Conservation (phyloP, 2,329 filamentous ascomycete species). For the Scytalidium sp. region DNA sequence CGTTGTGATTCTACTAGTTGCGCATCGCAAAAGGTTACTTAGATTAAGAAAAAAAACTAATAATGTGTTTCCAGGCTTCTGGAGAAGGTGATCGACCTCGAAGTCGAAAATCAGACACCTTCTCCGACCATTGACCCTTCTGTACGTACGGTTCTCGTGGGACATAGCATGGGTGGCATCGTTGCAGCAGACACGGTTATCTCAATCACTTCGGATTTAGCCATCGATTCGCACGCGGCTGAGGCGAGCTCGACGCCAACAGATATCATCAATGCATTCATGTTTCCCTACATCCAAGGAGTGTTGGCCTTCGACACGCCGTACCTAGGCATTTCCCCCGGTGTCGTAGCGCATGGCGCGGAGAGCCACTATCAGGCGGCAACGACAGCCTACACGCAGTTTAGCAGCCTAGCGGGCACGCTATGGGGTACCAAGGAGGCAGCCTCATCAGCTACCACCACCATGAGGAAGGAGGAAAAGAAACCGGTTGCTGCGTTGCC, state of each 20-base stretch:
- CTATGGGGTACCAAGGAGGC: slow-evolving; percentile 57
- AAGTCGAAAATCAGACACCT: slow-evolving; percentile 76
- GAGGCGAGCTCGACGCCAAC: slow-evolving; percentile 7
- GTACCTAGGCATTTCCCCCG: slow-evolving; percentile 77
- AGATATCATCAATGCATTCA: slow-evolving; percentile 56
- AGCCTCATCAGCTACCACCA: slow-evolving; percentile 20
- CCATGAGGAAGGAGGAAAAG: slow-evolving; percentile 27
- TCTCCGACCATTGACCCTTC: slow-evolving; percentile 85
- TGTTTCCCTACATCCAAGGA: slow-evolving; percentile 92
- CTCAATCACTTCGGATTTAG: slow-evolving; percentile 46
- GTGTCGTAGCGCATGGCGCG: slow-evolving; percentile 80
- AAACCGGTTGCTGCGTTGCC: slow-evolving; percentile 34
- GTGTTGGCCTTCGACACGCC: slow-evolving; percentile 94
- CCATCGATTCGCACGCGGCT: slow-evolving; percentile 12
- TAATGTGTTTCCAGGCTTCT: slow-evolving; percentile 59
- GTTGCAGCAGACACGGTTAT: slow-evolving; percentile 88
- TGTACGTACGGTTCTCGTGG: slow-evolving; percentile 76
- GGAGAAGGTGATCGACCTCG: slow-evolving; percentile 90
- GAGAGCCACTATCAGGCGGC: slow-evolving; percentile 82
- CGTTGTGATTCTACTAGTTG: too few relatives aligned
- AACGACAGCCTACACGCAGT: slow-evolving; percentile 63
- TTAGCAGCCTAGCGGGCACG: slow-evolving; percentile 63
- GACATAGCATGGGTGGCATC: slow-evolving; percentile 91
- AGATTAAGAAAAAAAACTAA: background rate
- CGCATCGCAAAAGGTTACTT: background rate